phyloP scores from a whole-genome alignment of 257 asterid genomes.

The Rehmannia glutinosa region DNA sequence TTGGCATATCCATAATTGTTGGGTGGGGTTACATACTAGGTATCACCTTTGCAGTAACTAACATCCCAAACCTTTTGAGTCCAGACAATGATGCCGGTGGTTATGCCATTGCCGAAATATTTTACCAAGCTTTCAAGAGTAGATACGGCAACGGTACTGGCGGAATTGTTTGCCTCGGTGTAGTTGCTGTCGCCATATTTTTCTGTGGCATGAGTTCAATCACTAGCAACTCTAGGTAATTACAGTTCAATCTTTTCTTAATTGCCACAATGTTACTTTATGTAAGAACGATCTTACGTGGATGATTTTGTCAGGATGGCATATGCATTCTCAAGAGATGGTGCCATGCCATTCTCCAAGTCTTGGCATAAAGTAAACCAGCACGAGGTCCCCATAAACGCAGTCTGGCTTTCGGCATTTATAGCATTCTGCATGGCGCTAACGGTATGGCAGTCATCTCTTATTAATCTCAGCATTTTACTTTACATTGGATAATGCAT shows the following conservation, averaged over 20 bases:
- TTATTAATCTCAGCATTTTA: not conserved
- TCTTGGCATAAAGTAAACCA: slow-evolving; percentile 86
- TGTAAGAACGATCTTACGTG: not conserved
- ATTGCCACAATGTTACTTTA: not conserved
- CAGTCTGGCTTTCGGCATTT: slow-evolving; percentile 82
- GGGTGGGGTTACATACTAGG: slow-evolving; percentile 98
- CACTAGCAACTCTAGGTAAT: slow-evolving; percentile 93
- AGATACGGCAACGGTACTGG: slow-evolving; percentile 82
- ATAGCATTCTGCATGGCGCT: slow-evolving; percentile 97
- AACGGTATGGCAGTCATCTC: slow-evolving; percentile 48
- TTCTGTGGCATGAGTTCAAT: slow-evolving; percentile 96
- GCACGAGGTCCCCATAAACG: slow-evolving; percentile 81
- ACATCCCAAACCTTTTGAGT: slow-evolving; percentile 68
- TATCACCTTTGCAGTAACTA: slow-evolving; percentile 81
- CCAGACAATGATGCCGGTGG: slow-evolving; percentile 79
- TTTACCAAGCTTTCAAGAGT: slow-evolving; percentile 68
- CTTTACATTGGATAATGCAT: no score
- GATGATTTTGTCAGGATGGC: slow-evolving; percentile 55
- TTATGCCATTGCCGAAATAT: slow-evolving; percentile 86
- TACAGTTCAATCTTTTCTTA: slow-evolving; percentile 3
- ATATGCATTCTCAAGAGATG: slow-evolving; percentile 95
- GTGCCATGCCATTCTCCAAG: slow-evolving; percentile 93
- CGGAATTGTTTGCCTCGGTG: slow-evolving; percentile 66
- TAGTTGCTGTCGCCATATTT: slow-evolving; percentile 78
- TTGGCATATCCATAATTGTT: slow-evolving; percentile 80